Conservation (phyloP, 208 protist genomes). For the Trypanosomatidae sp. region DNA sequence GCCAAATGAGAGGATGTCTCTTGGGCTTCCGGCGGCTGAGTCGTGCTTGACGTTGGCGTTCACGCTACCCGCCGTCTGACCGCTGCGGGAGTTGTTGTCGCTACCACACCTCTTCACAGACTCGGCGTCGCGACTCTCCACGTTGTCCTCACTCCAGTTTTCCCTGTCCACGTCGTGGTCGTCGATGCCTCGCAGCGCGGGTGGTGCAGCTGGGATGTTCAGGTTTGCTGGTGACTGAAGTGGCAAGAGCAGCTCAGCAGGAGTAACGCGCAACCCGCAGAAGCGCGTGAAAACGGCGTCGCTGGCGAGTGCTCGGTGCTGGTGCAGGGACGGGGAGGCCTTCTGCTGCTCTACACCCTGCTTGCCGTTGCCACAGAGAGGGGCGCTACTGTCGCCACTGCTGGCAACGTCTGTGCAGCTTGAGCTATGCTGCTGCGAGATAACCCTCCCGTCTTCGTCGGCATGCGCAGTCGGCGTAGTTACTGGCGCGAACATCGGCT, state of each 20-base stretch:
- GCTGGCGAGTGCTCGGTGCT: slow-evolving; percentile 23
- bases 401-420: neutral
- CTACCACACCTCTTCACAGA: neutral
- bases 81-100: slow-evolving; percentile 4
- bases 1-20: neutral
- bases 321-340: slow-evolving; percentile 17
- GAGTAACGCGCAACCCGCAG: slow-evolving; percentile 21
- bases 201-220: neutral
- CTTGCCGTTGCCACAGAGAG: neutral
- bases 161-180: neutral
- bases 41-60: neutral
- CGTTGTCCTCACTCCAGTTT: neutral
- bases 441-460: neutral
- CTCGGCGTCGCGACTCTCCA: neutral
- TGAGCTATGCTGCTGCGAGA: neutral
- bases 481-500: neutral
- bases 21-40: neutral
- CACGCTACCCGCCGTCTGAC: neutral
- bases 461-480: neutral
- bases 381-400: neutral
- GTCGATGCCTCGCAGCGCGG: neutral
- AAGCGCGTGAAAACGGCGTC: slow-evolving; percentile 23
- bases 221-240: neutral
- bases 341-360: neutral
- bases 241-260: slow-evolving; percentile 23